Evolutionary conservation across 305 asterid species (phyloP).

Genomic region (Fraxinus angustifolia): DNA sequence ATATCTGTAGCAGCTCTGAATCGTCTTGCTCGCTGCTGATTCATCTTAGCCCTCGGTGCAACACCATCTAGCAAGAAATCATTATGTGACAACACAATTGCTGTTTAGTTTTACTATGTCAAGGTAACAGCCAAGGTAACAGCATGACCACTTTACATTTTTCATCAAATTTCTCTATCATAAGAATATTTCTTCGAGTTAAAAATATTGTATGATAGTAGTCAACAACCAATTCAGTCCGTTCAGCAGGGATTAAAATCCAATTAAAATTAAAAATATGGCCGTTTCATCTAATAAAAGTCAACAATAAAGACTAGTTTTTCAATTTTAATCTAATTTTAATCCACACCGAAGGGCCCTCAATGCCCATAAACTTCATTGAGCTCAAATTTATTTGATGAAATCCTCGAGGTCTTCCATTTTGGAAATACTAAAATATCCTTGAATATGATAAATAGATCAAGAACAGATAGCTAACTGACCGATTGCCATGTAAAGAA

Average conservation of each 20-base stretch:
- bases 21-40: constrained; percentile 66
- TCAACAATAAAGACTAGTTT: no score
- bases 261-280: no score
- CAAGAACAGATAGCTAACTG: constrained; percentile 15
- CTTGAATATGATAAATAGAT: background rate
- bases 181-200: background rate
- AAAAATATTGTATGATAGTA: background rate
- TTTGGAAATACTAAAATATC: background rate
- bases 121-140: background rate
- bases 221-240: background rate
- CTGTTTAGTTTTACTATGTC: background rate
- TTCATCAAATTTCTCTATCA: background rate
- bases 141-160: background rate
- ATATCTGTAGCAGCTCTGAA: constrained; percentile 58
- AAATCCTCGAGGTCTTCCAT: background rate
- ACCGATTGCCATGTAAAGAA: constrained; percentile 59
- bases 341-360: no score
- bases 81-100: background rate
- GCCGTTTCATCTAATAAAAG: no score
- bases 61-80: constrained; percentile 48
- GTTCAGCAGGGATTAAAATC: no score
- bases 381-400: background rate
- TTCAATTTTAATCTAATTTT: no score
- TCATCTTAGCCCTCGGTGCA: constrained; percentile 75
- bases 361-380: background rate